Evolutionary conservation across 768 basidiomycete genomes (phyloP).

Genomic region (Amanita brunnescens): DNA sequence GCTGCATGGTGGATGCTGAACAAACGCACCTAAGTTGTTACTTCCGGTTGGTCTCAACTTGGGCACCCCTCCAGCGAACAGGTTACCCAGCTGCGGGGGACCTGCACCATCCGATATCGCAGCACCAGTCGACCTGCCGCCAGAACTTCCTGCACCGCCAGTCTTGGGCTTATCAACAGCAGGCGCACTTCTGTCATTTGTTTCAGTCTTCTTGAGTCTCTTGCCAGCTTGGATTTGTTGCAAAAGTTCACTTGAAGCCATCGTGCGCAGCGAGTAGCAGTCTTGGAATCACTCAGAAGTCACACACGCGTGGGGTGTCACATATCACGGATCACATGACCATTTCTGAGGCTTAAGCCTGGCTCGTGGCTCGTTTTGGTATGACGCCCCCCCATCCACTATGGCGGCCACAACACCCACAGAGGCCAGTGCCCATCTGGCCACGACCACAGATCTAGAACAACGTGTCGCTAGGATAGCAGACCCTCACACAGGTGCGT

Average conservation of each 20-base stretch:
- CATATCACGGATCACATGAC: conserved; percentile 3
- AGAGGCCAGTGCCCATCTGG: conserved; percentile 25
- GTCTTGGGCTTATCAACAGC: conserved; percentile 38
- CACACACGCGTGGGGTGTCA: not conserved
- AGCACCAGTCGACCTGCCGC: conserved; percentile 13
- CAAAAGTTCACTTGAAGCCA: conserved; percentile 72
- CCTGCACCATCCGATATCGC: conserved; percentile 21
- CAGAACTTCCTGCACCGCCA: conserved; percentile 27
- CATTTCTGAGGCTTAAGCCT: not conserved
- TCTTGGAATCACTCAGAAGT: not conserved
- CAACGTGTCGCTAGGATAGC: conserved; percentile 63
- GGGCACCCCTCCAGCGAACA: conserved; percentile 91
- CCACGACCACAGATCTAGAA: conserved; percentile 52
- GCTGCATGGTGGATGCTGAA: conserved; percentile 4
- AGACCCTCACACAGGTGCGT: conserved; percentile 63
- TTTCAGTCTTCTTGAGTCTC: conserved; percentile 72
- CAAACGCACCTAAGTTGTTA: conserved; percentile 40
- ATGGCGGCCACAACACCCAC: conserved; percentile 27
- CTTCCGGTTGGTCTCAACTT: conserved; percentile 79
- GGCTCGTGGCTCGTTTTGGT: not conserved
- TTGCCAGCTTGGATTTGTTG: conserved; percentile 80
- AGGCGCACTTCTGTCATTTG: conserved; percentile 76
- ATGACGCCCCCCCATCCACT: conserved; percentile 1
- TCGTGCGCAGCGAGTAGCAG: conserved; percentile 17
- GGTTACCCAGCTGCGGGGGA: conserved; percentile 72